phyloP scores from a whole-genome alignment of 2,329 filamentous ascomycete genomes.

The Trichoderma koningiopsis region DNA sequence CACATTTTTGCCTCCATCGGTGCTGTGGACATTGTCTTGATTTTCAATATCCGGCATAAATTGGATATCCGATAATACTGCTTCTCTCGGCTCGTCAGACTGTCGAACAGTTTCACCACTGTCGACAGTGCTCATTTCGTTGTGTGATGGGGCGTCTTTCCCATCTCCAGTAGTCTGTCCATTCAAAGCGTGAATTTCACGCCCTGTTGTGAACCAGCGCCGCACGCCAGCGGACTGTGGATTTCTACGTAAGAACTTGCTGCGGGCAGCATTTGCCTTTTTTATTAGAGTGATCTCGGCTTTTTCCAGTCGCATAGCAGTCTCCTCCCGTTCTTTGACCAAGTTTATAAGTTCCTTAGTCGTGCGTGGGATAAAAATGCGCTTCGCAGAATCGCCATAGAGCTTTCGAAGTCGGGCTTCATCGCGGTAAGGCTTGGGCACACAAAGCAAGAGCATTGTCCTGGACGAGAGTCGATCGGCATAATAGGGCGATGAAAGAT shows the following conservation, averaged over 20 bases:
- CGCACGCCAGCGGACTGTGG: not conserved
- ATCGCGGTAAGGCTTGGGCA: conserved; percentile 76
- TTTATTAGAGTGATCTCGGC: conserved; percentile 87
- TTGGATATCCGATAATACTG: conserved; percentile 23
- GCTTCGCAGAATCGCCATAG: conserved; percentile 79
- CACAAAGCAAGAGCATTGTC: conserved; percentile 85
- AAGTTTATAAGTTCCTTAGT: conserved; percentile 76
- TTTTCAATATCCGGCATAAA: conserved; percentile 5
- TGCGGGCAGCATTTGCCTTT: conserved; percentile 70
- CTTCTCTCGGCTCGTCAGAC: conserved; percentile 8
- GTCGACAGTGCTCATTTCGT: not conserved
- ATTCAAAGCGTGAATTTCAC: not conserved
- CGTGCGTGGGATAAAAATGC: conserved; percentile 81
- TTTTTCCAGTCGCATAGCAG: conserved; percentile 78
- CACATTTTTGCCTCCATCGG: not conserved
- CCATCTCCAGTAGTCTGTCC: not conserved
- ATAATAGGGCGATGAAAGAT: conserved; percentile 82
- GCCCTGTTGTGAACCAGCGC: not conserved
- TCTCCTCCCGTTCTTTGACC: conserved; percentile 78
- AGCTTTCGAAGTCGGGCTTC: conserved; percentile 75
- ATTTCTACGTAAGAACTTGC: conserved; percentile 49
- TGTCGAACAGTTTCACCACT: conserved; percentile 10
- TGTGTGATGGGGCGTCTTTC: not conserved
- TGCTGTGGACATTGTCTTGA: not conserved
- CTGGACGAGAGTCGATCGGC: conserved; percentile 84